Evolutionary conservation across 345 rosid species (phyloP), one percentile per base, ranked within the genome.

Genomic region (Raphanus sativus): DNA sequence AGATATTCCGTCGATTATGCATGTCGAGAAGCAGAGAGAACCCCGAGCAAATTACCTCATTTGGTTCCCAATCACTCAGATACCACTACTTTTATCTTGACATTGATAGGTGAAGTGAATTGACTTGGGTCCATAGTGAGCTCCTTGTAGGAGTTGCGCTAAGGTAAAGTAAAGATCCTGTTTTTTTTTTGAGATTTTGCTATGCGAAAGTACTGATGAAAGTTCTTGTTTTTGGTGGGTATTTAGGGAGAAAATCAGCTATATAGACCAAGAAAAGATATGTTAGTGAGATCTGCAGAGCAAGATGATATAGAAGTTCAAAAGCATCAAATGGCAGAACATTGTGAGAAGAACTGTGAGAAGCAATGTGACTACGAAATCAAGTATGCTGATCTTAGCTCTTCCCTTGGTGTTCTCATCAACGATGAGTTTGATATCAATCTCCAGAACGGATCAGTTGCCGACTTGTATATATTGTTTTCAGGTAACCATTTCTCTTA

Each of bases 121-220:
- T 94, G 84, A 86, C 97, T 65, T 94, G 98, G 98, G 82, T 94
- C 68, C 98, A 94, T n/a, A 92, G 98, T 40, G 98, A 92, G 98
- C 98, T 59, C 97, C 98, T 52, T 94, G 98, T 69, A 65, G 83
- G 75, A 92, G 95, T 80, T 92, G 97, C 67, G 97, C 97, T 61
- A 92, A 90, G 97, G 98, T 92, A 86, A 73, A 66, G n/a, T n/a
- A n/a, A 48, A 60, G 26, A 2, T 1, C 34, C 36, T 73, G 36
- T 4, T 48, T n/a, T 5, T 48, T n/a, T 50, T 65, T 42, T 66
- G 58, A 67, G 61, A 67, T 0, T 26, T 32, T 2, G 12, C 0
- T 50, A 5, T 61, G 28, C 21, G 65, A 0, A 40, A 52, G 15
- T 68, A 38, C 2, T 62, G 75, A 77, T 71, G 16, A 25, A 58